Base-by-base conservation (phyloP, 1,284 basidiomycete species). In the Malassezia pachydermatis region DNA sequence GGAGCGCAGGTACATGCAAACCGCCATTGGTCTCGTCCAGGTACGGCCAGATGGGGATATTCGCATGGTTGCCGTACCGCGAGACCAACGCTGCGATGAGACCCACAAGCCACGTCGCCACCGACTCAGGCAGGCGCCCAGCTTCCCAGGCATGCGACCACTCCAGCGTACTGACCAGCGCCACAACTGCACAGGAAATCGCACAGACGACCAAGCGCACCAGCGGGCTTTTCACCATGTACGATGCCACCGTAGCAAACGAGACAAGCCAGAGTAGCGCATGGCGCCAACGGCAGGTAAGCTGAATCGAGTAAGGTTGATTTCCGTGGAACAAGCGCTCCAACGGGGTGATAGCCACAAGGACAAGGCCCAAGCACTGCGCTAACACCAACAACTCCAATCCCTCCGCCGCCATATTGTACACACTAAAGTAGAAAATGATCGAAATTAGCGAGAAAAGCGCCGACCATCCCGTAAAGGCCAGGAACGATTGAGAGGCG, bases 401-500 rank as follows among this genome's bases (percentile, higher is more conserved):
- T 0, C 65, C 66, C 7, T 63, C 62, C 13, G 63, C 59, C 10
- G 49, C 61, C 28, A 69, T 59, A 23, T 69, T 69, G 46, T 62
- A 69, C 23, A 69, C 66, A 33, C 57, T 60, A 46, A 65, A 57
- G 35, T 41, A 51, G 37, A 51, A 48, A 20, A 48, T 41, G 16
- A 23, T 83, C 0, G 85, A 82, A 8, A 84, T 80, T 17, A 94
- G 78, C 1, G 81, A 80, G 1, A 88, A 90, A 63, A 86, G 80
- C 33, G 86, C 77, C 0, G 88, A 86, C 87, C 88, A 92, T 68
- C 84, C 88, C 14, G 84, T 77, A 58, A 84, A 86, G 1, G 84
- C 87, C 88, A 63, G 4, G n/a, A 36, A 49, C 17, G 25, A 8
- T 13, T 35, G 45, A n/a, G 45, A 34, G 38, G 25, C 35, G 22